These are phyloP conservation scores for Cystofilobasidium macerans DNA, from an alignment of 768 basidiomycete genomes.

Conservation along the genomic window DNA sequence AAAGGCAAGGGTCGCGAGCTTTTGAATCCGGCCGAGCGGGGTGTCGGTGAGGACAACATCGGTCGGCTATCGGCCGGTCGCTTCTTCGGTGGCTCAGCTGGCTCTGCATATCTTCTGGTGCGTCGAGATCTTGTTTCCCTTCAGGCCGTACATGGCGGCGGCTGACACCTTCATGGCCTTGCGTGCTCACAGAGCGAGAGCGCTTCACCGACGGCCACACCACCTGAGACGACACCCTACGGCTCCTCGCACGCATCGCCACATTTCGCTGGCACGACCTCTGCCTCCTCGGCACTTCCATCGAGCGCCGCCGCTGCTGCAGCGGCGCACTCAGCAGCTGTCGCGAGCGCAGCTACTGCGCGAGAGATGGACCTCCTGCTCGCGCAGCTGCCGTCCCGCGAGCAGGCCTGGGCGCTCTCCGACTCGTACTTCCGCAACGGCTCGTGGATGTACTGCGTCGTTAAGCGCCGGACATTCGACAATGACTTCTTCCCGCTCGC, in stretches of 20 bases:
- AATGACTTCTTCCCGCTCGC: slow-evolving; percentile 3
- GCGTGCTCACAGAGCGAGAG: neutral
- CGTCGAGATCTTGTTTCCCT: neutral
- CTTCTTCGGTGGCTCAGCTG: slow-evolving; percentile 3
- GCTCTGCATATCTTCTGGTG: slow-evolving; percentile 4
- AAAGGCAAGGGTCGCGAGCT: neutral
- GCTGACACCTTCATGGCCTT: no score
- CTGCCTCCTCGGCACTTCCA: no score
- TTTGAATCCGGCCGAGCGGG: neutral
- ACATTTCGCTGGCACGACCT: neutral
- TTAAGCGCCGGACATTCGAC: slow-evolving; percentile 7
- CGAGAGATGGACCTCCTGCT: neutral
- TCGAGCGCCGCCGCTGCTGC: no score
- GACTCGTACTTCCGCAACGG: slow-evolving; percentile 8
- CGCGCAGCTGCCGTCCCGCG: neutral
- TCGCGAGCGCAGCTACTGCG: slow-evolving; percentile 2
- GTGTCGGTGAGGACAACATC: slow-evolving; percentile 12
- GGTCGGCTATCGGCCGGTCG: slow-evolving; percentile 2
- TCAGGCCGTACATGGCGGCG: no score
- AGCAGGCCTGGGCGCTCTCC: slow-evolving; percentile 6
- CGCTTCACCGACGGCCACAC: neutral
- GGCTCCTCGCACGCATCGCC: neutral
- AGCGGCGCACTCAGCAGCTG: no score
- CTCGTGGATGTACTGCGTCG: slow-evolving; percentile 16
- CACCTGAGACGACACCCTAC: neutral